phyloP scores from a whole-genome alignment of 306 rosid genomes.

The Begonia fuchsioides region DNA sequence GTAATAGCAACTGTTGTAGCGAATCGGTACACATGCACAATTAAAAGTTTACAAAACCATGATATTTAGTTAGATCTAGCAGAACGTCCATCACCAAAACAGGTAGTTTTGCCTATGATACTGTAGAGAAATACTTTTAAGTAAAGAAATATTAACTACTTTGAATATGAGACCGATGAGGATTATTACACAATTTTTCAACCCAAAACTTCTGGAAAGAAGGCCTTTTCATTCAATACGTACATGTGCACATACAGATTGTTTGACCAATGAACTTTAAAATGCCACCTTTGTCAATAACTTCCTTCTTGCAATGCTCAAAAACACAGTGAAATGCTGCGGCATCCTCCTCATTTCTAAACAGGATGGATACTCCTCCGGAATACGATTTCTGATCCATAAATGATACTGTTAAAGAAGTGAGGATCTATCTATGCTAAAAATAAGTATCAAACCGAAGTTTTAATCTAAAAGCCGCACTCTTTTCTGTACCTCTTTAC shows the following conservation, averaged over 20 bases:
- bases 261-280: conserved; percentile 6
- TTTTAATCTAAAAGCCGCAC: background rate
- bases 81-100: background rate
- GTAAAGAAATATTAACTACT: background rate
- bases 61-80: background rate
- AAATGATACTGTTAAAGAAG: conserved; percentile 16
- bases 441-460: background rate
- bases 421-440: conserved; percentile 4
- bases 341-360: conserved; percentile 67
- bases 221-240: background rate
- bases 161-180: background rate
- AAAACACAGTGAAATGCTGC: conserved; percentile 50
- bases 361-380: conserved; percentile 42
- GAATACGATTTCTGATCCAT: conserved; percentile 48
- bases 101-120: background rate
- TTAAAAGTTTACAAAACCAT: background rate
- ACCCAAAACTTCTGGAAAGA: no score
- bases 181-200: background rate
- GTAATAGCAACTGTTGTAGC: background rate
- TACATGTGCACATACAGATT: background rate
- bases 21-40: background rate
- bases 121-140: background rate
- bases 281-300: conserved; percentile 45
- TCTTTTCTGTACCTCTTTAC: conserved; percentile 31
- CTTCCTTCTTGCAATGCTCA: conserved; percentile 59